Percentiles rank a stretch among this genome's conserved stretches.
Evolutionary conservation across 2,329 filamentous ascomycete genomes (phyloP).

Genomic region (Aureobasidium leucospermi): DNA sequence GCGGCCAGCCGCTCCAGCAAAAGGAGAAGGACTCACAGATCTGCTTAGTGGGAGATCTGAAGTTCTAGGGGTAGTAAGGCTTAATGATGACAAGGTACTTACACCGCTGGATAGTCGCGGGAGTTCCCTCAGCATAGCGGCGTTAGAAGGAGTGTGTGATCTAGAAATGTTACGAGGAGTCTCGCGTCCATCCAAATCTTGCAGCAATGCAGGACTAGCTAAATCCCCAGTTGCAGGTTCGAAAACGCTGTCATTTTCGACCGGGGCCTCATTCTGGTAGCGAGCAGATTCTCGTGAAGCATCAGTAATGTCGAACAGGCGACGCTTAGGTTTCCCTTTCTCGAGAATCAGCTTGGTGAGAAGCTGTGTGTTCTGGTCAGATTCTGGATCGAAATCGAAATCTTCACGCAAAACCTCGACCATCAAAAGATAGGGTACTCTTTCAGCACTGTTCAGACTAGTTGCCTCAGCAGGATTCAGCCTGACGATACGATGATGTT

Average conservation of each 20-base stretch:
- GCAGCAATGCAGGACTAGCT: slow-evolving; percentile 63
- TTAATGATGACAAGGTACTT: slow-evolving; percentile 53
- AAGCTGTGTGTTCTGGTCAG: slow-evolving; percentile 62
- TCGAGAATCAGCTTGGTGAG: slow-evolving; percentile 59
- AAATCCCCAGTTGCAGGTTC: slow-evolving; percentile 75
- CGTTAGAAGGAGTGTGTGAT: slow-evolving; percentile 15
- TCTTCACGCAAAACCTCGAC: slow-evolving; percentile 75
- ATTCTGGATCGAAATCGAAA: slow-evolving; percentile 73
- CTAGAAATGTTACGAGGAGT: slow-evolving; percentile 22
- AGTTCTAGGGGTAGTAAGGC: slow-evolving; percentile 58
- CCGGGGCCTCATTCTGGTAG: slow-evolving; percentile 31
- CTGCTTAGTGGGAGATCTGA: slow-evolving; percentile 62
- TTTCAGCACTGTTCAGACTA: slow-evolving; percentile 78
- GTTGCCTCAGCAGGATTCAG: slow-evolving; percentile 79
- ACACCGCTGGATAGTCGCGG: slow-evolving; percentile 56
- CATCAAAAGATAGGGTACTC: slow-evolving; percentile 79
- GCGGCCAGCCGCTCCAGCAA: slow-evolving; percentile 53
- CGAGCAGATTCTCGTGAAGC: slow-evolving; percentile 44
- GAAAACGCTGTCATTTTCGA: slow-evolving; percentile 65
- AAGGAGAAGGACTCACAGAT: slow-evolving; percentile 57
- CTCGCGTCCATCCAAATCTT: slow-evolving; percentile 46
- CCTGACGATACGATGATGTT: slow-evolving; percentile 74
- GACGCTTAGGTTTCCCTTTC: slow-evolving; percentile 48
- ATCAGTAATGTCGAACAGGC: slow-evolving; percentile 52
- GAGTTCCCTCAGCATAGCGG: slow-evolving; percentile 24